phyloP scores from a whole-genome alignment of 2,329 filamentous ascomycete species.

The Alternaria sp. region DNA sequence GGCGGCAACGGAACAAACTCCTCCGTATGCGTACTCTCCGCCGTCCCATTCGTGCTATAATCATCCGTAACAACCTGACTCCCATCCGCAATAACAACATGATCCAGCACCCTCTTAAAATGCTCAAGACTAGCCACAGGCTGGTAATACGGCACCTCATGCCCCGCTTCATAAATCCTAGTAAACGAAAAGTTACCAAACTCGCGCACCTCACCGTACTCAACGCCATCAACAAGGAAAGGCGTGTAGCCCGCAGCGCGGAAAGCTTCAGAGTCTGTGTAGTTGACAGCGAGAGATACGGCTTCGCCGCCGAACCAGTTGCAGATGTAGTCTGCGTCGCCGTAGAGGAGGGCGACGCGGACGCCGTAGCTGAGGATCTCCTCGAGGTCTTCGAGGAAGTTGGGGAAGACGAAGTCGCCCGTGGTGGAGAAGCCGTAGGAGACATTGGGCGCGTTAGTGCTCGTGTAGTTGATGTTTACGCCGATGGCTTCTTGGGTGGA shows the following conservation, averaged over 20 bases:
- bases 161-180: conserved; percentile 60
- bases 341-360: conserved; percentile 63
- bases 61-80: conserved; percentile 32
- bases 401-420: conserved; percentile 56
- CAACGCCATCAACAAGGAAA: conserved; percentile 65
- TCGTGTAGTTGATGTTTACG: conserved; percentile 64
- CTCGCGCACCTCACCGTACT: conserved; percentile 73
- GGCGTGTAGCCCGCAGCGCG: conserved; percentile 74
- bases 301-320: conserved; percentile 77
- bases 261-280: conserved; percentile 61
- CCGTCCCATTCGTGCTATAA: conserved; percentile 41
- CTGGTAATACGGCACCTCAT: conserved; percentile 57
- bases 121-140: conserved; percentile 39
- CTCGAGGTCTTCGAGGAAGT: conserved; percentile 55
- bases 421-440: conserved; percentile 53
- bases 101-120: conserved; percentile 37
- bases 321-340: conserved; percentile 65
- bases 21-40: conserved; percentile 41
- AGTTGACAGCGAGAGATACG: conserved; percentile 64
- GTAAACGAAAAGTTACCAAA: conserved; percentile 69
- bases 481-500: conserved; percentile 58
- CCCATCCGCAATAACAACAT: conserved; percentile 40
- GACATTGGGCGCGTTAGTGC: conserved; percentile 48
- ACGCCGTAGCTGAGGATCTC: conserved; percentile 62
- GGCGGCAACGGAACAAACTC: conserved; percentile 36